Conservation (phyloP, 169 alveolate genomes). For the Neospora caninum region DNA sequence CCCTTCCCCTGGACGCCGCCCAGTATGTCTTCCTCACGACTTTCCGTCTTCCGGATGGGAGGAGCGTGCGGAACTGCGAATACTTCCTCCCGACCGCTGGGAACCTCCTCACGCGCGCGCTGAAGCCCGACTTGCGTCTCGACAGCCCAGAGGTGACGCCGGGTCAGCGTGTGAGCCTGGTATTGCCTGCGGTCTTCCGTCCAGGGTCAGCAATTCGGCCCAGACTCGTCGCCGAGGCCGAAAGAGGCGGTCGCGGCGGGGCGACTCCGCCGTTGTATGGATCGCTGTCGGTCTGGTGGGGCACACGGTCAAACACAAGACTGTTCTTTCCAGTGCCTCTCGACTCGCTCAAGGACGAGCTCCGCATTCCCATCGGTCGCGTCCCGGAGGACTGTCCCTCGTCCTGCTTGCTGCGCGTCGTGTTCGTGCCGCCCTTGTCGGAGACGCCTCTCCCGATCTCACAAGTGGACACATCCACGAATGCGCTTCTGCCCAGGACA, state of each 20-base stretch:
- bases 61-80: background rate
- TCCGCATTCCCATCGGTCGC: background rate
- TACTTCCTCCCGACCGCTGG: constrained; percentile 4
- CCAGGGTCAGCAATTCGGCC: background rate
- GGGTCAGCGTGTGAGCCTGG: background rate
- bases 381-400: background rate
- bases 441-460: background rate
- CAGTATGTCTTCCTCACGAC: background rate
- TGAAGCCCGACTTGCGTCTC: background rate
- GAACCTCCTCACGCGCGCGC: background rate
- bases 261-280: background rate
- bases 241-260: background rate
- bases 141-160: background rate
- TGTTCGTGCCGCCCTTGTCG: background rate
- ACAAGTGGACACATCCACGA: background rate
- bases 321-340: background rate
- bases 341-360: background rate
- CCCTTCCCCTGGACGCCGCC: background rate
- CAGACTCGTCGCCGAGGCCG: background rate
- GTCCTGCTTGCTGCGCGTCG: background rate
- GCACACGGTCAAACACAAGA: background rate
- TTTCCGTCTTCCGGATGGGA: background rate
- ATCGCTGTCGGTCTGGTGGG: background rate
- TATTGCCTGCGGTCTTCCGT: background rate
- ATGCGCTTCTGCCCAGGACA: background rate